A percentile compares a stretch with the other conserved stretches of the same genome.
Evolutionary conservation across 2,329 filamentous ascomycete species (phyloP).

Genomic region (Neobulgaria alba): DNA sequence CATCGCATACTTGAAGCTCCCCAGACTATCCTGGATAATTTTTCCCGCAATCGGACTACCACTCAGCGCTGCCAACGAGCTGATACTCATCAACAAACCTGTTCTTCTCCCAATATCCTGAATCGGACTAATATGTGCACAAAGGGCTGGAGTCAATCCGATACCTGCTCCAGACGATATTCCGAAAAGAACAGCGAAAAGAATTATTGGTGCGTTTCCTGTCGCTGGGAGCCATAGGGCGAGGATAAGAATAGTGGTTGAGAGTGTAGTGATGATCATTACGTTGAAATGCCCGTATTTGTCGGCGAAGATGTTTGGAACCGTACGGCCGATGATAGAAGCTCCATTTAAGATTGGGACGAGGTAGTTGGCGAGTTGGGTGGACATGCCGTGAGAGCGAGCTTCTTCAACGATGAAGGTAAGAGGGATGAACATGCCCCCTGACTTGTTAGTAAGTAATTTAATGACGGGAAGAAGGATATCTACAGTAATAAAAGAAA

Average conservation of each 20-base stretch:
- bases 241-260: slow-evolving; percentile 36
- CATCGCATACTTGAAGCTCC: not conserved
- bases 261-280: too few species aligned
- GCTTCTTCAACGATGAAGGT: slow-evolving; percentile 16
- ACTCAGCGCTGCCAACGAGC: slow-evolving; percentile 53
- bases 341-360: slow-evolving; percentile 18
- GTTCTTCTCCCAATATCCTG: slow-evolving; percentile 59
- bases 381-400: slow-evolving; percentile 7
- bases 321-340: slow-evolving; percentile 12
- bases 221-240: slow-evolving; percentile 42
- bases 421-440: slow-evolving; percentile 15
- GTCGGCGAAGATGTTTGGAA: slow-evolving; percentile 17
- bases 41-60: slow-evolving; percentile 58
- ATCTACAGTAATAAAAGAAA: too few species aligned
- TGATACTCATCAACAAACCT: slow-evolving; percentile 51
- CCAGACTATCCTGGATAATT: slow-evolving; percentile 26
- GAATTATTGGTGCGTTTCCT: slow-evolving; percentile 45
- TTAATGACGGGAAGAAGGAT: too few species aligned
- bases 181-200: slow-evolving; percentile 56
- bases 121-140: slow-evolving; percentile 61
- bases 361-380: slow-evolving; percentile 15
- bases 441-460: slow-evolving; percentile 6
- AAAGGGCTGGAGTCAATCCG: slow-evolving; percentile 48
- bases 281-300: slow-evolving; percentile 15
- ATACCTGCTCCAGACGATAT: slow-evolving; percentile 58